Base-by-base conservation (phyloP, 1,139 yeast genomes). In the Taiozyma sp. region DNA sequence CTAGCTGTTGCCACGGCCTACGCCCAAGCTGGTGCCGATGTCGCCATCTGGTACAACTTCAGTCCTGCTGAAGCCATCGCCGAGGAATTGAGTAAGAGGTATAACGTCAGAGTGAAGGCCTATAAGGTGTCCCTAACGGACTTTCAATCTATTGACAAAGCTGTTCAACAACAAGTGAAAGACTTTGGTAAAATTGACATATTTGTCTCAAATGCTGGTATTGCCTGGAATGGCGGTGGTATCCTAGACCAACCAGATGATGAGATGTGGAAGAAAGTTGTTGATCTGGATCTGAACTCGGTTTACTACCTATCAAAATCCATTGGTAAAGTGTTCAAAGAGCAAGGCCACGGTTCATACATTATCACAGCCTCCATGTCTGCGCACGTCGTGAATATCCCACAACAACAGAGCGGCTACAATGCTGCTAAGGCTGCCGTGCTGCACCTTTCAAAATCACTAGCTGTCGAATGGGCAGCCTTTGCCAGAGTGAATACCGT, bases 401-500 rank as follows among this genome's bases (percentile, higher is more conserved):
- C 97, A 14, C 96, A 91, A 70, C 70, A 80, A 64, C 97, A 91
- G 70, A 89, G 95, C 52, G 87, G 93, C 46, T 91, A 91, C 75
- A 91, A 90, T 68, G 93, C 95, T 27, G 93, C 95, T 57, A 90
- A 90, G 76, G 96, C 97, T 42, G 96, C 84, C 3, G 81, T 87
- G 43, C 71, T 86, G 51, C 97, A 91, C 70, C 75, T 90, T 66
- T 80, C 87, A 51, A 84, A 79, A 67, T 87, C 96, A 2, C 76
- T 90, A 57, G 96, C 96, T 13, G 88, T 90, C 45, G 97, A 90
- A 71, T 90, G 93, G 91, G 87, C 96, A 32, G 84, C 83, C 3
- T 89, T 87, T 66, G 96, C 96, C 14, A 81, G 96, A 66, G 96
- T 86, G 53, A 90, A 90, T 74, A 75, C 91, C 39, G 74, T 90